A percentile compares a stretch with the other conserved stretches of the same genome.
Conservation (phyloP, 192 early-diverging fungal genomes). For the Backusella liffmaniae region DNA sequence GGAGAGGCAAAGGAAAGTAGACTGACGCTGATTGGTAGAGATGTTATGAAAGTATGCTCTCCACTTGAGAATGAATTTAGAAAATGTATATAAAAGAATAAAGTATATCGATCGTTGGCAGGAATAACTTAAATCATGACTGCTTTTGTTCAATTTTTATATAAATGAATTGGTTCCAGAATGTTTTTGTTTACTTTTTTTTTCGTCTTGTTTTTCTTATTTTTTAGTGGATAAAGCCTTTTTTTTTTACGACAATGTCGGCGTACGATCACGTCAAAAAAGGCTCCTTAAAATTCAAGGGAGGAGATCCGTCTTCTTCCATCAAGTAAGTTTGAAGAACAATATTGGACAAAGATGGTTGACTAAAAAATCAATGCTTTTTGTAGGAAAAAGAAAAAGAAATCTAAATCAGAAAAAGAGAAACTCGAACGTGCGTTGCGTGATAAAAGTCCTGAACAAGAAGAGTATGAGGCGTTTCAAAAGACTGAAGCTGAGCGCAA, state of each 20-base stretch:
- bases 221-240: not conserved
- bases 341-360: not conserved
- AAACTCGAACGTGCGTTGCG: conserved; percentile 37
- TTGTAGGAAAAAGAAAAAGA: conserved; percentile 60
- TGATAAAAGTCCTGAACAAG: conserved; percentile 24
- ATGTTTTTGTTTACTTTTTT: not conserved
- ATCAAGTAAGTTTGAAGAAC: conserved; percentile 50
- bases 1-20: conserved; percentile 22
- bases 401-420: conserved; percentile 48
- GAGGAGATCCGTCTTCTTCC: conserved; percentile 35
- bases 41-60: not conserved
- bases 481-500: conserved; percentile 72
- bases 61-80: conserved; percentile 12
- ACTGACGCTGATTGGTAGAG: conserved; percentile 28
- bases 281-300: conserved; percentile 69
- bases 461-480: conserved; percentile 36
- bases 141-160: not conserved
- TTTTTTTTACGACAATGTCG: conserved; percentile 28
- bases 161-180: not conserved
- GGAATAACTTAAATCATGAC: not conserved
- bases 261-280: conserved; percentile 47
- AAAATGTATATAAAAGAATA: conserved; percentile 5
- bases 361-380: not conserved
- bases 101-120: not conserved
- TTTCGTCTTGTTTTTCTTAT: not conserved